A percentile compares a stretch with the other conserved stretches of the same genome.
Conservation (phyloP, 345 rosid species). For the Populus alba region DNA sequence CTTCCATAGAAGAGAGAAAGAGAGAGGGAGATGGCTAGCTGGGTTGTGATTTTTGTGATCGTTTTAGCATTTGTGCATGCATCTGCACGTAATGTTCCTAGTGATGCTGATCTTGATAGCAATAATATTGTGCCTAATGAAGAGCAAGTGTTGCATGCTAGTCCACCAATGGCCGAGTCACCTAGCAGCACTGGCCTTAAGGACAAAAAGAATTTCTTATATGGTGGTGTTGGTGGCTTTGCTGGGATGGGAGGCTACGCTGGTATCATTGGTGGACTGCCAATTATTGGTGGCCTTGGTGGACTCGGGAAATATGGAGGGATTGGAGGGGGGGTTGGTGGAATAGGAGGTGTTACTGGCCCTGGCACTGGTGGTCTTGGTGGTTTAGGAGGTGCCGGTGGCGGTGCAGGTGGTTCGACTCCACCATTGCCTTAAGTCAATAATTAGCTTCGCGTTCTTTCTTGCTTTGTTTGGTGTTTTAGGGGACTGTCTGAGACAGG, state of each 20-base stretch:
- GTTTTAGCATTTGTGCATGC: constrained; percentile 33
- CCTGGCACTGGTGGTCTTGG: constrained; percentile 36
- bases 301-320: constrained; percentile 53
- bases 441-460: no score
- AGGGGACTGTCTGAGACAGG: neutral
- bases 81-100: constrained; percentile 38
- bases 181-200: constrained; percentile 32
- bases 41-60: constrained; percentile 15
- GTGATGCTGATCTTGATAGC: neutral
- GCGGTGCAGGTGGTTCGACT: constrained; percentile 28
- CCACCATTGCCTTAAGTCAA: constrained; percentile 19
- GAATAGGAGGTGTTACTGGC: constrained; percentile 59
- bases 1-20: neutral
- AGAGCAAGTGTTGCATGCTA: constrained; percentile 31
- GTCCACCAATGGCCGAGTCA: constrained; percentile 33
- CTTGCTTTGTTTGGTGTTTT: neutral
- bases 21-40: constrained; percentile 16
- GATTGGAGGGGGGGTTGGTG: constrained; percentile 55
- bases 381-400: constrained; percentile 31
- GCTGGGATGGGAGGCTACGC: constrained; percentile 69
- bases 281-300: constrained; percentile 47
- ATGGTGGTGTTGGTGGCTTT: constrained; percentile 69
- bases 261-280: constrained; percentile 58
- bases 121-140: constrained; percentile 11
- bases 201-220: constrained; percentile 60